Base-by-base conservation (phyloP, 192 early-diverging fungal species). In the Chytriomyces hyalinus region DNA sequence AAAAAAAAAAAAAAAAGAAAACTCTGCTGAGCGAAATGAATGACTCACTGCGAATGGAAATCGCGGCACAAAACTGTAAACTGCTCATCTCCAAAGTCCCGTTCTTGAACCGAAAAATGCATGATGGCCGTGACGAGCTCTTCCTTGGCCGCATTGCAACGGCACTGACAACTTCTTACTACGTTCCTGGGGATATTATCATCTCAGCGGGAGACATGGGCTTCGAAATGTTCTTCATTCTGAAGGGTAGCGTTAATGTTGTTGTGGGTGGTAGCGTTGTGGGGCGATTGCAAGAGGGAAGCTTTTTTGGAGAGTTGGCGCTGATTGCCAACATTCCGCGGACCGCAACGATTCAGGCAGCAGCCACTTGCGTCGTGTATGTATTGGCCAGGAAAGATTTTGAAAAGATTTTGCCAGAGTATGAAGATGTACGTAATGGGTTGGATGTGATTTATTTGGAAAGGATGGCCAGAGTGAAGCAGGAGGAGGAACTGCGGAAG, bases 31-130 rank as follows among this genome's bases (percentile, higher is more conserved):
- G 45, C 26, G 80, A 81, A 57, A 75, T 81, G 69, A 81, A 81
- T 49, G 69, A 70, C 13, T 80, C 77, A 24, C 47, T 81, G 10
- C n/a, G 80, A 49, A 73, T 65, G 61, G 81, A 82, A 51, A 82
- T 82, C 48, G 78, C 81, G 59, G 68, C 67, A 6, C 77, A 82
- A 17, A 82, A 82, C 45, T 77, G 70, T 59, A 15, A 65, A 69
- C 36, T 65, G 0, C 67, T 87, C 48, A 83, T 87, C 48, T 64
- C 65, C 15, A 85, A 87, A 57, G 83, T 84, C 22, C 86, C 80
- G 49, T 87, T 87, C 70, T 68, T 87, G 51, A 68, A 50, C 20
- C 73, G 82, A 11, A 70, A 74, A 13, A 65, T 68, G 28, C 60
- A 75, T n/a, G 84, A 85, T 49, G 84, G 84, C 13, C 76, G 82